Evolutionary conservation across 2,329 filamentous ascomycete genomes (phyloP).

Genomic region (Cryphonectria naterciae): DNA sequence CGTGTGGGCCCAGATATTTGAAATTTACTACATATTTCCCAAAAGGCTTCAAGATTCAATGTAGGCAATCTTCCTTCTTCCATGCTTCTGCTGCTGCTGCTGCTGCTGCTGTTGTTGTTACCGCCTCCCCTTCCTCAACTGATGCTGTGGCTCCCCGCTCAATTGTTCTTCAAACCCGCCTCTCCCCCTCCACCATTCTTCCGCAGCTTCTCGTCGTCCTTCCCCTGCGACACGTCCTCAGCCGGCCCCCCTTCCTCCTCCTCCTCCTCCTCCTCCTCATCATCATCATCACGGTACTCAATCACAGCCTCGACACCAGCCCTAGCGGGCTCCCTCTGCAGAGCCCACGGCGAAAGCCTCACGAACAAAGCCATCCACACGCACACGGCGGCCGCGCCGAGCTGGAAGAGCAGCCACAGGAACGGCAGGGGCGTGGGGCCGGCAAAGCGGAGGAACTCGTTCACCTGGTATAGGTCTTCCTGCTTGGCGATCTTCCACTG

Average conservation of each 20-base stretch:
- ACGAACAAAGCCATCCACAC: conserved; percentile 44
- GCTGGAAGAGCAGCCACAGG: conserved; percentile 63
- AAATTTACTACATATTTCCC: neutral
- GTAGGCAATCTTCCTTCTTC: conserved; percentile 3
- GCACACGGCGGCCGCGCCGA: conserved; percentile 67
- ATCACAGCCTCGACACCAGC: conserved; percentile 22
- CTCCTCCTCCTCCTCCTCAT: neutral
- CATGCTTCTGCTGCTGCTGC: neutral
- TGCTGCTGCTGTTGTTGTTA: neutral
- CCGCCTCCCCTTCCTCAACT: neutral
- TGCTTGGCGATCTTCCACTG: conserved; percentile 59
- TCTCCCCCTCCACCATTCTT: conserved; percentile 17
- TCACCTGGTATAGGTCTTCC: conserved; percentile 80
- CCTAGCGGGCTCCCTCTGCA: conserved; percentile 17
- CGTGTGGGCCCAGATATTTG: neutral
- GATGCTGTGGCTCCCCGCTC: neutral
- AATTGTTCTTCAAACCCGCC: neutral
- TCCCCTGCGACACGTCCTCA: neutral
- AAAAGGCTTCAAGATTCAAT: neutral
- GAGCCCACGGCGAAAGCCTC: conserved; percentile 24
- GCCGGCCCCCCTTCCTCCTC: neutral
- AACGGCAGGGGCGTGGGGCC: conserved; percentile 44
- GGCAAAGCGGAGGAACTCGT: conserved; percentile 76
- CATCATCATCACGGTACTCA: conserved; percentile 8
- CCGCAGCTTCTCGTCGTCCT: conserved; percentile 9